phyloP scores from a whole-genome alignment of 345 rosid species.

The Eucalyptus camaldulensis region DNA sequence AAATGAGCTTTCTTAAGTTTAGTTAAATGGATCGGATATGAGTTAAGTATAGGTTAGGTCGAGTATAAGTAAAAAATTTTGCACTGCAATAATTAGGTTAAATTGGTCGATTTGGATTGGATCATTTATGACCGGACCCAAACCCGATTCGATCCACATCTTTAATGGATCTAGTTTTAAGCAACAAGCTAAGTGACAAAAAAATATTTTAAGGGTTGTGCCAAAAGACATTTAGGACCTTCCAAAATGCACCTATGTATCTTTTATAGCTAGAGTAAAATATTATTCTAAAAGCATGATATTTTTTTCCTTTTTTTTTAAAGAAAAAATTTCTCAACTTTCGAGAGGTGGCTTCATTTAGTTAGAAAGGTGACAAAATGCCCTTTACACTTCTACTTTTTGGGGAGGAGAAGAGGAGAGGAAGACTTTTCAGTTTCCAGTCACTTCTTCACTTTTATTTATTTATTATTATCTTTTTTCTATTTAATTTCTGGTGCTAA shows the following conservation, averaged over 20 bases:
- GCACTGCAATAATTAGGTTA: accelerated
- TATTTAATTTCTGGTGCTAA: neutral
- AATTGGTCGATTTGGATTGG: too few relatives aligned
- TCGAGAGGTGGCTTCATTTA: neutral
- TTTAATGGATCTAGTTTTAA: too few relatives aligned
- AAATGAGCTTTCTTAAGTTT: too few relatives aligned
- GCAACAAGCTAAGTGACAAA: too few relatives aligned
- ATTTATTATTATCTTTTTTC: neutral
- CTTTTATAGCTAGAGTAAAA: neutral
- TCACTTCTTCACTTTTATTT: neutral
- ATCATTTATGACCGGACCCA: too few relatives aligned
- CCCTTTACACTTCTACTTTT: neutral
- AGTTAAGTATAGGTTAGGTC: accelerated
- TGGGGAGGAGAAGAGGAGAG: too few relatives aligned
- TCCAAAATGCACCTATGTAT: too few relatives aligned
- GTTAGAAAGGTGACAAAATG: neutral
- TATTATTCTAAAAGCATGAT: neutral
- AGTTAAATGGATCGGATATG: too few relatives aligned
- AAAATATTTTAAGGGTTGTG: too few relatives aligned
- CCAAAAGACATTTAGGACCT: too few relatives aligned
- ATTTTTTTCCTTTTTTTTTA: neutral
- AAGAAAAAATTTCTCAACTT: too few relatives aligned
- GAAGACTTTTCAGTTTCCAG: neutral
- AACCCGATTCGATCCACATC: too few relatives aligned
- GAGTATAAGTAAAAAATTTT: accelerated